Percentiles rank a stretch among this genome's conserved stretches.
Conservation (phyloP, 768 basidiomycete genomes). For the Cubamyces sp. region DNA sequence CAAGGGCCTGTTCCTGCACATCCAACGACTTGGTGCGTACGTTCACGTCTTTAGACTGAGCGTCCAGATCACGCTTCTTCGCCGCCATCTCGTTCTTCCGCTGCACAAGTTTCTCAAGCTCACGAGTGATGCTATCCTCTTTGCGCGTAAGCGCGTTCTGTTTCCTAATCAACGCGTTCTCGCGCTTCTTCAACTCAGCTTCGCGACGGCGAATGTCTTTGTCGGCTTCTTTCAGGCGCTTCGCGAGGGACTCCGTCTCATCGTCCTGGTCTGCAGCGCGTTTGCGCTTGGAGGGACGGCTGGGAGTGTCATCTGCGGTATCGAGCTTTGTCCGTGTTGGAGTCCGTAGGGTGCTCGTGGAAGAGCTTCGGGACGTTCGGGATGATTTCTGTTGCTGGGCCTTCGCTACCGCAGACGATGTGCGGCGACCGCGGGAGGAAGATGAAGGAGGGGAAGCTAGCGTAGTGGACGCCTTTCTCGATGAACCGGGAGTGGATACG, state of each 20-base stretch:
- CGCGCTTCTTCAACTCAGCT: slow-evolving; percentile 8
- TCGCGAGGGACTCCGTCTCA: background rate
- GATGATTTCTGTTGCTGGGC: background rate
- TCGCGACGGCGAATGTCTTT: slow-evolving; percentile 3
- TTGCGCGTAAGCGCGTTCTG: slow-evolving; percentile 2
- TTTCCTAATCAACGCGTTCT: slow-evolving; percentile 7
- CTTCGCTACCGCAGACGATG: background rate
- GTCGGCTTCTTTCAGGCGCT: slow-evolving; percentile 3
- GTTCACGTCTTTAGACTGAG: background rate
- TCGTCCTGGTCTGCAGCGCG: background rate
- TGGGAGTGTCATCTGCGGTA: background rate
- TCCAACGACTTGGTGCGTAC: background rate
- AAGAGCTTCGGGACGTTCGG: background rate
- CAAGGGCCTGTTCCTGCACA: slow-evolving; percentile 6
- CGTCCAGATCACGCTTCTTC: background rate
- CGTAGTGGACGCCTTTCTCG: background rate
- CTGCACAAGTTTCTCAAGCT: background rate
- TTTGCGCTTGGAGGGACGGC: background rate
- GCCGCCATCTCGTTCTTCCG: background rate
- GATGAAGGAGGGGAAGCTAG: background rate
- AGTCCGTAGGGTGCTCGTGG: background rate
- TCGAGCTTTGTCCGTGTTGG: background rate
- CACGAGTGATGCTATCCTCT: background rate
- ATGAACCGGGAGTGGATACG: background rate
- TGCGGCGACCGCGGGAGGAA: background rate